These are phyloP conservation scores for Candida peoriensis DNA, from an alignment of 805 yeast genomes.

Conservation along the genomic window DNA sequence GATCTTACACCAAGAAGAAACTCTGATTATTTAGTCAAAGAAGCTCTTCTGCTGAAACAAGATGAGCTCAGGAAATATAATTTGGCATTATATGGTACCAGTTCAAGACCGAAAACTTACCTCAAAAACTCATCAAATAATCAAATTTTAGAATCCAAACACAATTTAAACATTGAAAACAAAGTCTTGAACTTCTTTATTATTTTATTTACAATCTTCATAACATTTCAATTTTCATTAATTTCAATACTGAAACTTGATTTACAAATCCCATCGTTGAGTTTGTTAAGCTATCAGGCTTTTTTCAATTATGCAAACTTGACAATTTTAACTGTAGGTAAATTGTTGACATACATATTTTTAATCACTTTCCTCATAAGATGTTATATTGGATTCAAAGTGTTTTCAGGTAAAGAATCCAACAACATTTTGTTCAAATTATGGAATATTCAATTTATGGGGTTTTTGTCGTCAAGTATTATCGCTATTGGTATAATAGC, in stretches of 20 bases:
- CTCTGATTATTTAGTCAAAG: neutral
- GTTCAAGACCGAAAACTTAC: neutral
- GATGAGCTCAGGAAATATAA: neutral
- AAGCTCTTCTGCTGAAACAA: neutral
- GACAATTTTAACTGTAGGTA: slow-evolving; percentile 11
- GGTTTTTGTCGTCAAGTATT: slow-evolving; percentile 14
- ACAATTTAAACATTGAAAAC: slow-evolving; percentile 15
- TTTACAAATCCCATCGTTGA: slow-evolving; percentile 9
- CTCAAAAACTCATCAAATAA: slow-evolving; percentile 4
- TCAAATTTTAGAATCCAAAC: slow-evolving; percentile 13
- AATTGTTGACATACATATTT: slow-evolving; percentile 14
- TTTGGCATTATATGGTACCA: neutral
- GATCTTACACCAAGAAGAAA: neutral
- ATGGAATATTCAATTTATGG: slow-evolving; percentile 17
- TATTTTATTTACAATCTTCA: slow-evolving; percentile 11
- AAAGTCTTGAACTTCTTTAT: slow-evolving; percentile 16
- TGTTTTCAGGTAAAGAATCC: slow-evolving; percentile 11
- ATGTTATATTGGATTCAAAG: slow-evolving; percentile 17
- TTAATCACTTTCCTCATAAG: slow-evolving; percentile 15
- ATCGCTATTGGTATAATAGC: slow-evolving; percentile 10
- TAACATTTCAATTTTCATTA: slow-evolving; percentile 14
- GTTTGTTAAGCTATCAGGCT: slow-evolving; percentile 6
- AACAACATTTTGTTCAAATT: slow-evolving; percentile 16
- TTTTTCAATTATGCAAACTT: slow-evolving; percentile 14
- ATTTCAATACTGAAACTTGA: slow-evolving; percentile 16